Evolutionary conservation across 1,139 yeast genomes (phyloP).

Genomic region (Saccharomyces uvarum): DNA sequence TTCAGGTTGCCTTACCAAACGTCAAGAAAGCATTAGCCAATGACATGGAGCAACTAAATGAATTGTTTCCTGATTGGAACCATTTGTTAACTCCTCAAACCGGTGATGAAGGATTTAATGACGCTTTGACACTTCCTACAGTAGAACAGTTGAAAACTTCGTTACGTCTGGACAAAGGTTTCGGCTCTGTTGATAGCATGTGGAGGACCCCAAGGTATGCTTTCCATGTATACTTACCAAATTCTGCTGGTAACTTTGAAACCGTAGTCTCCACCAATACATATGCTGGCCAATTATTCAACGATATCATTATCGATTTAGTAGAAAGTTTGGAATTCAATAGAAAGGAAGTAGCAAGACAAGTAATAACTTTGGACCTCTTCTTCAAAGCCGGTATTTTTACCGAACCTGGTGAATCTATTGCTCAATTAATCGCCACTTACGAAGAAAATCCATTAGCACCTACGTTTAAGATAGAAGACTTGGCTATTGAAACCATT

Average conservation of each 20-base stretch:
- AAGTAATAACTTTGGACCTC: conserved; percentile 64
- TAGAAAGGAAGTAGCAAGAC: conserved; percentile 79
- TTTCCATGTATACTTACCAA: conserved; percentile 57
- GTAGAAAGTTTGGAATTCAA: conserved; percentile 80
- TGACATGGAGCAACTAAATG: conserved; percentile 34
- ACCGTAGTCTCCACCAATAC: conserved; percentile 66
- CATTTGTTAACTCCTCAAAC: conserved; percentile 22
- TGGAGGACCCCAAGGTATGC: conserved; percentile 54
- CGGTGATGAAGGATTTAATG: conserved; percentile 29
- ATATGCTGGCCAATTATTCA: conserved; percentile 55
- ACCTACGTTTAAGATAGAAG: conserved; percentile 87
- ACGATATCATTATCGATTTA: conserved; percentile 69
- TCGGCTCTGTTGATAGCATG: conserved; percentile 42
- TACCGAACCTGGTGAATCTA: conserved; percentile 76
- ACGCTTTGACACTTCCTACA: conserved; percentile 35
- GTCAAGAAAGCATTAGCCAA: conserved; percentile 35
- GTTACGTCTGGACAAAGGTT: conserved; percentile 30
- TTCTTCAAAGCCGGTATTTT: conserved; percentile 66
- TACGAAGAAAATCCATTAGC: conserved; percentile 33
- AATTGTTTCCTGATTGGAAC: conserved; percentile 30
- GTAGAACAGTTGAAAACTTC: conserved; percentile 34
- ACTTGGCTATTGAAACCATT: conserved; percentile 76
- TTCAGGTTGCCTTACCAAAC: conserved; percentile 49
- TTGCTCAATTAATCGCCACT: conserved; percentile 56
- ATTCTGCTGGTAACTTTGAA: conserved; percentile 39